Conservation (phyloP, 2,329 filamentous ascomycete genomes). For the Penicillium fuscoglaucum region DNA sequence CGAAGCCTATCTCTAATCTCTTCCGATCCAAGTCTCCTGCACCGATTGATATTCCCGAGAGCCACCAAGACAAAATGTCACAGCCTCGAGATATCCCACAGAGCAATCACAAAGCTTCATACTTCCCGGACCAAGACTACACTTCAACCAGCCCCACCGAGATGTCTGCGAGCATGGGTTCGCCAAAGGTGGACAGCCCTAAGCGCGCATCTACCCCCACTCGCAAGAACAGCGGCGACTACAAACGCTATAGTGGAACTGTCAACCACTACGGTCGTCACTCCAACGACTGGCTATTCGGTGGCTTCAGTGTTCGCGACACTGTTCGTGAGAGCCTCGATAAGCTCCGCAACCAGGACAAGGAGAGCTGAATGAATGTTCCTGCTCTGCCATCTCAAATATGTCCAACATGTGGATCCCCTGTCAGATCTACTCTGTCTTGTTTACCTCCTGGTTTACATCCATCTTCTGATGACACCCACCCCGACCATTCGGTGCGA, state of each 20-base stretch:
- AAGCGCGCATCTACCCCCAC: slow-evolving; percentile 25
- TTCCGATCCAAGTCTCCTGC: slow-evolving; percentile 28
- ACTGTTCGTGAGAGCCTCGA: slow-evolving; percentile 46
- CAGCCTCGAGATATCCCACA: slow-evolving; percentile 18
- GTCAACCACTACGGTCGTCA: slow-evolving; percentile 51
- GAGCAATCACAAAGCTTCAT: slow-evolving; percentile 15
- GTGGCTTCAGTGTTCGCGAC: slow-evolving; percentile 49
- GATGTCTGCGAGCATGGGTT: slow-evolving; percentile 23
- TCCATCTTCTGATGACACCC: not conserved
- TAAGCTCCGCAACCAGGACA: slow-evolving; percentile 32
- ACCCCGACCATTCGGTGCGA: not conserved
- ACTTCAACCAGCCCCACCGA: slow-evolving; percentile 21
- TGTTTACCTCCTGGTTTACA: not conserved
- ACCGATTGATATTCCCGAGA: slow-evolving; percentile 21
- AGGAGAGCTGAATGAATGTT: slow-evolving; percentile 26
- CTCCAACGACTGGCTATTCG: slow-evolving; percentile 54
- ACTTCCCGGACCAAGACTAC: slow-evolving; percentile 15
- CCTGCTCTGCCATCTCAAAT: not conserved
- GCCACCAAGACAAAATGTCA: slow-evolving; percentile 11
- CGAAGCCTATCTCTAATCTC: slow-evolving; percentile 18
- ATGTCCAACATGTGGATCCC: not conserved
- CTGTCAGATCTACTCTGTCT: not conserved
- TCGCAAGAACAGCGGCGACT: slow-evolving; percentile 34
- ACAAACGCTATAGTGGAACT: slow-evolving; percentile 43
- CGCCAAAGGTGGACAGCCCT: slow-evolving; percentile 16